Evolutionary conservation across 768 basidiomycete species (phyloP).

Genomic region (Amanita rimosa): DNA sequence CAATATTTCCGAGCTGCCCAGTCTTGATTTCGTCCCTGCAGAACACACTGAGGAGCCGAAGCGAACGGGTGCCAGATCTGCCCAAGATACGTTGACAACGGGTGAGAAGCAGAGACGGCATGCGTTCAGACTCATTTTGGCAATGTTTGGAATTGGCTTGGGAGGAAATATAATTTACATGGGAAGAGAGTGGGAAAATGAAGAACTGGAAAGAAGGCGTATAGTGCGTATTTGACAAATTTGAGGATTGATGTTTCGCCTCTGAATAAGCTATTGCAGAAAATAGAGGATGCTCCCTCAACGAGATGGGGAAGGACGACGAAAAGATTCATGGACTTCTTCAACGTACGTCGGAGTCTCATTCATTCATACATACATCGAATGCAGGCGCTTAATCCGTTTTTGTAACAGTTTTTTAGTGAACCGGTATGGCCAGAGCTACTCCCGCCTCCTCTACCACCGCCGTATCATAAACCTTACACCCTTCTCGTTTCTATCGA

Average conservation of each 20-base stretch:
- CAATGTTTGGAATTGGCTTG: slow-evolving; percentile 41
- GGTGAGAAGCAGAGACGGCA: slow-evolving; percentile 61
- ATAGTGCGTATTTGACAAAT: slow-evolving; percentile 30
- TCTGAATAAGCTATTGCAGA: slow-evolving; percentile 24
- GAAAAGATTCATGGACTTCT: slow-evolving; percentile 49
- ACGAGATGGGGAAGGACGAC: slow-evolving; percentile 57
- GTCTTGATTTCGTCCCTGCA: slow-evolving; percentile 56
- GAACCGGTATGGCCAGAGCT: slow-evolving; percentile 92
- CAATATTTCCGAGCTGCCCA: slow-evolving; percentile 22
- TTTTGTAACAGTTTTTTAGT: slow-evolving; percentile 69
- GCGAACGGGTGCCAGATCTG: slow-evolving; percentile 68
- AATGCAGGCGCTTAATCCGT: neutral
- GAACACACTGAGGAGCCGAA: slow-evolving; percentile 28
- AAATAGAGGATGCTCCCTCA: slow-evolving; percentile 43
- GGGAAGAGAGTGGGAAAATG: slow-evolving; percentile 70
- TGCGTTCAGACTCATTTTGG: slow-evolving; percentile 44
- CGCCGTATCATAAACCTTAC: slow-evolving; percentile 81
- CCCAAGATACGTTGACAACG: slow-evolving; percentile 67
- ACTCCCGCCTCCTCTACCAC: slow-evolving; percentile 75
- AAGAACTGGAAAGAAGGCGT: slow-evolving; percentile 55
- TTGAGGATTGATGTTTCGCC: neutral
- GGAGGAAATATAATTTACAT: slow-evolving; percentile 50
- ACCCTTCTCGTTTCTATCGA: slow-evolving; percentile 88
- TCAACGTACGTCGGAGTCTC: slow-evolving; percentile 41
- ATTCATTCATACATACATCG: neutral